Conservation (phyloP, 768 basidiomycete genomes). For the Phanerodontia chrysosporium region DNA sequence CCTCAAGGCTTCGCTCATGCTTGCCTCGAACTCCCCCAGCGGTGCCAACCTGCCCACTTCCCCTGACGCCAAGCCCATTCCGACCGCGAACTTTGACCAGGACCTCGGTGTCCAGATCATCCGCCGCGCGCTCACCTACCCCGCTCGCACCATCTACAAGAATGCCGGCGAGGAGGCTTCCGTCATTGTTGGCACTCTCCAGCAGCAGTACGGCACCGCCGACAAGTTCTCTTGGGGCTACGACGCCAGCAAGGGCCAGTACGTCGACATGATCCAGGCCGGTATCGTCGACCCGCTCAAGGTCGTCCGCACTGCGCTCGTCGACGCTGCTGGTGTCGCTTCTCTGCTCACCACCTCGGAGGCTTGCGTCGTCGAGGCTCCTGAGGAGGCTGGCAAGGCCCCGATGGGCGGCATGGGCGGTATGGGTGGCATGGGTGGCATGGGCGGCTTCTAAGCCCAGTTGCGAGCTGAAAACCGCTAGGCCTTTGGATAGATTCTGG, state of each 20-base stretch:
- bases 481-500: conserved; percentile 4
- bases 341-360: conserved; percentile 91
- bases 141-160: conserved; percentile 82
- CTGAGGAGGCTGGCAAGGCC: conserved; percentile 67
- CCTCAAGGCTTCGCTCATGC: conserved; percentile 75
- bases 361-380: conserved; percentile 83
- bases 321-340: conserved; percentile 93
- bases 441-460: conserved; percentile 43
- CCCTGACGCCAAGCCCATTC: conserved; percentile 61
- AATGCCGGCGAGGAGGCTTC: conserved; percentile 94
- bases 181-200: conserved; percentile 87
- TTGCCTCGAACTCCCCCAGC: conserved; percentile 40
- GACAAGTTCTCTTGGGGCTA: conserved; percentile 89
- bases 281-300: conserved; percentile 96
- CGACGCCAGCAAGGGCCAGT: conserved; percentile 89
- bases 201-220: conserved; percentile 58
- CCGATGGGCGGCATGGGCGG: conserved; percentile 55
- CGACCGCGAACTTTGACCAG: conserved; percentile 93
- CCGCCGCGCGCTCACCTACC: conserved; percentile 77
- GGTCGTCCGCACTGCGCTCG: conserved; percentile 89
- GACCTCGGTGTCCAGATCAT: conserved; percentile 94
- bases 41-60: conserved; percentile 36
- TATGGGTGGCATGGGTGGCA: conserved; percentile 57
- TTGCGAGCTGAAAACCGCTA: neutral
- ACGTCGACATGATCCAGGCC: conserved; percentile 88